Conservation (phyloP, 2,329 filamentous ascomycete genomes). For the Colletotrichum sp. region DNA sequence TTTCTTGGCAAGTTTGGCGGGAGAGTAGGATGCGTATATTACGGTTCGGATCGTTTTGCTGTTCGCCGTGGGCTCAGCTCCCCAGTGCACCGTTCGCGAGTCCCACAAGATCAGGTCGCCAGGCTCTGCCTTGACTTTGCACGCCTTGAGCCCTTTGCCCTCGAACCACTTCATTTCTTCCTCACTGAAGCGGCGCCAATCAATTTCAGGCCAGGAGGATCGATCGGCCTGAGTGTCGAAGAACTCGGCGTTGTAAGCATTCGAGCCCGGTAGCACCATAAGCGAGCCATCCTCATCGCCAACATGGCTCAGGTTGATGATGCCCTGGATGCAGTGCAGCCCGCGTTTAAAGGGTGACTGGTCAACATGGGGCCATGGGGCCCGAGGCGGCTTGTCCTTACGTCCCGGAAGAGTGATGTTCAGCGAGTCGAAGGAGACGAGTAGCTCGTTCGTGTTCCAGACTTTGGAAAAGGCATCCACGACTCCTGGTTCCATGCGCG, state of each 20-base stretch:
- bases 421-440: constrained; percentile 32
- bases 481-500: constrained; percentile 42
- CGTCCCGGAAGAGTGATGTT: constrained; percentile 43
- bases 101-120: constrained; percentile 39
- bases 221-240: background rate
- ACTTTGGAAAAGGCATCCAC: constrained; percentile 44
- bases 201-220: constrained; percentile 26
- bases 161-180: constrained; percentile 32
- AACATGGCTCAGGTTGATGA: constrained; percentile 40
- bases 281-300: background rate
- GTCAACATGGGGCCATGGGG: constrained; percentile 49
- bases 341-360: constrained; percentile 37
- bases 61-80: constrained; percentile 33
- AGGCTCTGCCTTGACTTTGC: constrained; percentile 20
- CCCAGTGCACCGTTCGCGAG: constrained; percentile 21
- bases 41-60: constrained; percentile 34
- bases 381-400: constrained; percentile 31
- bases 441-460: constrained; percentile 35
- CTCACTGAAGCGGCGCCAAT: constrained; percentile 45
- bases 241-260: background rate
- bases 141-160: constrained; percentile 10
- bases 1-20: constrained; percentile 32
- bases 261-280: background rate
- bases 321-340: constrained; percentile 41
- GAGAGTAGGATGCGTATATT: constrained; percentile 40